Percentiles rank a stretch among this genome's conserved stretches.
Conservation (phyloP, 140 eudicot species). For the Ambrosia hybrid region DNA sequence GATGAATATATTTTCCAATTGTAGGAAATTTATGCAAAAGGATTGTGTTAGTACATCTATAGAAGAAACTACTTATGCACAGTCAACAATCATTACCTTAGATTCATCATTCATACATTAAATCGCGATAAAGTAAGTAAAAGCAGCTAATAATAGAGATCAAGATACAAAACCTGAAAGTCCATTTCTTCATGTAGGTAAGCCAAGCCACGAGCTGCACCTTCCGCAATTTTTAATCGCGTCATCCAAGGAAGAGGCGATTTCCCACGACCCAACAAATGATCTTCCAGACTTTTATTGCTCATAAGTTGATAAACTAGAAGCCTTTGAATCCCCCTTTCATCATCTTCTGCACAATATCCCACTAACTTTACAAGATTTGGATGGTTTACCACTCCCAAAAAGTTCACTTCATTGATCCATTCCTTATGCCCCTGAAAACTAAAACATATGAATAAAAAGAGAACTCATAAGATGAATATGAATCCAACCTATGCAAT, state of each 20-base stretch:
- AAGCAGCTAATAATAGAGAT: background rate
- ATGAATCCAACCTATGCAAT: slow-evolving; percentile 12
- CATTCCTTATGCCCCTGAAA: slow-evolving; percentile 97
- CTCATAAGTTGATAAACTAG: slow-evolving; percentile 79
- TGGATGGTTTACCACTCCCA: slow-evolving; percentile 86
- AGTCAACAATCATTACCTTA: background rate
- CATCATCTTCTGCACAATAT: slow-evolving; percentile 93
- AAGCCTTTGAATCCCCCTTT: slow-evolving; percentile 92
- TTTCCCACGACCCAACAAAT: slow-evolving; percentile 54
- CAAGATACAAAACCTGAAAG: slow-evolving; percentile 63
- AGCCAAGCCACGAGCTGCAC: slow-evolving; percentile 95
- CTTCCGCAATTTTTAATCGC: slow-evolving; percentile 84
- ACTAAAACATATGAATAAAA: slow-evolving; percentile 55
- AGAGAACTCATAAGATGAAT: slow-evolving; percentile 26
- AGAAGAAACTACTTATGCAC: too few species aligned
- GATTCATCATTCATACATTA: background rate
- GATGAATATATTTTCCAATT: too few species aligned
- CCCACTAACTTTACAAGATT: slow-evolving; percentile 88
- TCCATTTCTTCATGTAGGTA: slow-evolving; percentile 96
- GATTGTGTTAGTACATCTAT: too few species aligned
- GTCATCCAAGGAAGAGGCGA: slow-evolving; percentile 74
- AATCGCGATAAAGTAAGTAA: background rate
- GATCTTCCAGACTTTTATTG: slow-evolving; percentile 86
- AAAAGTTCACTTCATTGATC: slow-evolving; percentile 80
- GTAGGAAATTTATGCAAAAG: background rate